A percentile compares a stretch with the other conserved stretches of the same genome.
These are phyloP conservation scores for Arthrobotrys musiformis DNA, from an alignment of 2,329 filamentous ascomycete genomes.

Conservation along the genomic window DNA sequence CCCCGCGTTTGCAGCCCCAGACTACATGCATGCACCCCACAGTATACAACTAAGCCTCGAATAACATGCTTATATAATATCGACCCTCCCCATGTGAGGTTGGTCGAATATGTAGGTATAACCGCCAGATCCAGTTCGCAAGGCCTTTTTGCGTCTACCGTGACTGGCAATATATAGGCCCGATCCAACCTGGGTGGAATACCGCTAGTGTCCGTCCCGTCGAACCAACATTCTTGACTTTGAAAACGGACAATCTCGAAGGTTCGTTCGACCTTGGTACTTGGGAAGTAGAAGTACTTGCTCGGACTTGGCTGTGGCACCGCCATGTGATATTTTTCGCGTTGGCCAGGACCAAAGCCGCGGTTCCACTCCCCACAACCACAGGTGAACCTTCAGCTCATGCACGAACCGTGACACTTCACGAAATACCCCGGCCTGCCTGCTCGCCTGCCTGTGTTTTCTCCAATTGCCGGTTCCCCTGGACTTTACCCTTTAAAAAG, in stretches of 20 bases:
- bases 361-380: conserved; percentile 27
- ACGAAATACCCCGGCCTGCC: conserved; percentile 30
- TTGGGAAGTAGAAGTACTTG: too few species aligned
- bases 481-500: conserved; percentile 6
- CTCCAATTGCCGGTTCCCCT: conserved; percentile 25
- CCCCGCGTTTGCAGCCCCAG: too few species aligned
- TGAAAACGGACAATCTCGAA: conserved; percentile 34
- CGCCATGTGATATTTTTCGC: conserved; percentile 55
- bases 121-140: too few species aligned
- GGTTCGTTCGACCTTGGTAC: too few species aligned
- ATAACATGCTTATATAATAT: too few species aligned
- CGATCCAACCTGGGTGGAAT: neutral
- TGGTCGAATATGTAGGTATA: too few species aligned
- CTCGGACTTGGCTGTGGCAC: conserved; percentile 47
- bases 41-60: too few species aligned
- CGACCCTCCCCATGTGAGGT: too few species aligned
- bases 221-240: conserved; percentile 33
- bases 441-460: too few species aligned
- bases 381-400: conserved; percentile 29
- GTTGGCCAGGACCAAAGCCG: conserved; percentile 40
- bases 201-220: neutral
- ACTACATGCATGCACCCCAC: too few species aligned
- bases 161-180: neutral
- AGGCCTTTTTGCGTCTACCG: too few species aligned
- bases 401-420: conserved; percentile 30